Percentiles rank a stretch among this genome's conserved stretches.
Evolutionary conservation across 176 grass and related monocot species (phyloP).

Genomic region (Microstegium vimineum): DNA sequence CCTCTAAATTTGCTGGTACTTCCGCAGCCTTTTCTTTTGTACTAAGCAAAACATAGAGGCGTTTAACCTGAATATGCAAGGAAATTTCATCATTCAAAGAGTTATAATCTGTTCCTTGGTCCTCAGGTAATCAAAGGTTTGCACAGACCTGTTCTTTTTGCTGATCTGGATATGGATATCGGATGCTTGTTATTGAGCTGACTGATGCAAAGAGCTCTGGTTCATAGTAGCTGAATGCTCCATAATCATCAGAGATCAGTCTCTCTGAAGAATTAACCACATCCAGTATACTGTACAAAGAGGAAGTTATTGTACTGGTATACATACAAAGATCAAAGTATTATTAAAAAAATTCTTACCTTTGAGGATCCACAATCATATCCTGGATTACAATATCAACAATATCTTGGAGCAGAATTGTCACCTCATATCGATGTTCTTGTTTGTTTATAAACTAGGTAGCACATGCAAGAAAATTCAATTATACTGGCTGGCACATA

Average conservation of each 20-base stretch:
- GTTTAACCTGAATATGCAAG: conserved; percentile 66
- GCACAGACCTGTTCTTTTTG: conserved; percentile 71
- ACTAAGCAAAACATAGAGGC: conserved; percentile 71
- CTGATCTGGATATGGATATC: conserved; percentile 61
- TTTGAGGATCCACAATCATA: conserved; percentile 72
- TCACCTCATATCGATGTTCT: conserved; percentile 58
- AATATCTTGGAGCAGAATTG: conserved; percentile 94
- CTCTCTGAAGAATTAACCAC: conserved; percentile 54
- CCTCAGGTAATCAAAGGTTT: conserved; percentile 24
- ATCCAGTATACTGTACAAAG: conserved; percentile 63
- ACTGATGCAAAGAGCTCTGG: conserved; percentile 81
- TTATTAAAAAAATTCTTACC: conserved; percentile 48
- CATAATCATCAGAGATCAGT: conserved; percentile 39
- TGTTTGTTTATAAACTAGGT: conserved; percentile 62
- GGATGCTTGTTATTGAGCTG: conserved; percentile 35
- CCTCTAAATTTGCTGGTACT: conserved; percentile 83
- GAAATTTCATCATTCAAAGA: conserved; percentile 4
- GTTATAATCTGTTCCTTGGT: conserved; percentile 10
- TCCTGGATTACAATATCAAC: conserved; percentile 82
- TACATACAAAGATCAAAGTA: background rate
- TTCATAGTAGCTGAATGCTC: conserved; percentile 43
- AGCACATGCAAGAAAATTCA: conserved; percentile 23
- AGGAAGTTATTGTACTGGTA: conserved; percentile 23
- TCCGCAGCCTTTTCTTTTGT: conserved; percentile 78
- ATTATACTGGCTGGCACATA: background rate